Percentiles rank a stretch among this genome's conserved stretches.
These are phyloP conservation scores for Leptographium wingfieldii DNA, from an alignment of 2,329 filamentous ascomycete species.

Conservation along the genomic window DNA sequence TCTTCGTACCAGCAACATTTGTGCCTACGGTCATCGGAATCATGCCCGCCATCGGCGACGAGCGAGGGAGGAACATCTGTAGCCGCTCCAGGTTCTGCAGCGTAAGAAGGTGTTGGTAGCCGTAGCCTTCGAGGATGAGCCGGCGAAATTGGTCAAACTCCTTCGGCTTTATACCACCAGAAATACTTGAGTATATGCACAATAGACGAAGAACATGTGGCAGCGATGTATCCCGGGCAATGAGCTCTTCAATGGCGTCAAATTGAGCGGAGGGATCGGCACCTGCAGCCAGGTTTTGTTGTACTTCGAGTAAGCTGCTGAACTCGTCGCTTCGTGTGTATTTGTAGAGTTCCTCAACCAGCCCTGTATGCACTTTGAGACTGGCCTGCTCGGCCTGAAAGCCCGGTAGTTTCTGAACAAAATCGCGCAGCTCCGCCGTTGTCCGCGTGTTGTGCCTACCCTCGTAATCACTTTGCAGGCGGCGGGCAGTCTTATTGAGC, in stretches of 20 bases:
- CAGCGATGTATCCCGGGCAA: constrained; percentile 71
- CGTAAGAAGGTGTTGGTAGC: constrained; percentile 87
- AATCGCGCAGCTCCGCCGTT: constrained; percentile 82
- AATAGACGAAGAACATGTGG: constrained; percentile 72
- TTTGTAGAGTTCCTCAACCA: constrained; percentile 93
- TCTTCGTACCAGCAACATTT: constrained; percentile 49
- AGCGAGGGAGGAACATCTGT: constrained; percentile 67
- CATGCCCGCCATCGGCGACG: constrained; percentile 66
- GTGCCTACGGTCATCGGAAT: constrained; percentile 58
- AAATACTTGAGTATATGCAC: constrained; percentile 83
- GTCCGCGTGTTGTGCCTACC: constrained; percentile 76
- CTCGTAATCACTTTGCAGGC: constrained; percentile 77
- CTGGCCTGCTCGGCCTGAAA: constrained; percentile 92
- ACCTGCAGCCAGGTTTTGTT: constrained; percentile 88
- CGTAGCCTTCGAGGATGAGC: constrained; percentile 82
- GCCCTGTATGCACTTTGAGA: constrained; percentile 78
- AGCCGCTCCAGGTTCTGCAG: constrained; percentile 81
- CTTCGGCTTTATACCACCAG: constrained; percentile 74
- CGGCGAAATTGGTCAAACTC: constrained; percentile 85
- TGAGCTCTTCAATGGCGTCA: constrained; percentile 86
- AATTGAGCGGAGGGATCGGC: constrained; percentile 82
- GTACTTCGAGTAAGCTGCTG: constrained; percentile 76
- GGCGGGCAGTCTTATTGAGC: constrained; percentile 80
- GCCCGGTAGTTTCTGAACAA: constrained; percentile 83
- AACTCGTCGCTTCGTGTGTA: constrained; percentile 83